Evolutionary conservation across 1,284 basidiomycete species (phyloP).

Genomic region (Heliocybe sulcata): DNA sequence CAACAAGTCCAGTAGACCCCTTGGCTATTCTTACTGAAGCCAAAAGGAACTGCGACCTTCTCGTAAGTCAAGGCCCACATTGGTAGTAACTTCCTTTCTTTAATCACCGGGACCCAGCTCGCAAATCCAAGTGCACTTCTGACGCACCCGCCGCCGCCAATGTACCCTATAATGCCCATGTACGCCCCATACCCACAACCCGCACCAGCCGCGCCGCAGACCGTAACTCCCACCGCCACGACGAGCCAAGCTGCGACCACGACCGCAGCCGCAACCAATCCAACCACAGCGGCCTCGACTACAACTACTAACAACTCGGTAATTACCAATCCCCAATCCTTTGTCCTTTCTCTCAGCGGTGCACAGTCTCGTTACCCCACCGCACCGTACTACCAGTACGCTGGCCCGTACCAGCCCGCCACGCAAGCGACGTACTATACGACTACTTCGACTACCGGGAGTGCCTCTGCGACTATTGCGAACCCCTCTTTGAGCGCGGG

Average conservation of each 20-base stretch:
- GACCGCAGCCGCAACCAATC: slow-evolving; percentile 15
- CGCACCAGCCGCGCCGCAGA: slow-evolving; percentile 17
- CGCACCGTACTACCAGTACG: slow-evolving; percentile 48
- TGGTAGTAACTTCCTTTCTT: slow-evolving; percentile 3
- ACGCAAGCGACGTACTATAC: slow-evolving; percentile 11
- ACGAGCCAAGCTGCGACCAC: slow-evolving; percentile 19
- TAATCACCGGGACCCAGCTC: slow-evolving; percentile 34
- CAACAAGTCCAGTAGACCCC: slow-evolving; percentile 62
- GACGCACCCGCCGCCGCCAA: slow-evolving; percentile 52
- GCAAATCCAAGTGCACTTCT: slow-evolving; percentile 63
- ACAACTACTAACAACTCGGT: slow-evolving; percentile 24
- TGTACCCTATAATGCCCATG: slow-evolving; percentile 39
- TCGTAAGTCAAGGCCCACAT: slow-evolving; percentile 36
- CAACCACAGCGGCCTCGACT: neutral
- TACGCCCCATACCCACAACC: slow-evolving; percentile 20
- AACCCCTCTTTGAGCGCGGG: slow-evolving; percentile 26
- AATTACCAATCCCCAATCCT: slow-evolving; percentile 63
- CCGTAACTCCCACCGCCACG: slow-evolving; percentile 17
- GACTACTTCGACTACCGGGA: slow-evolving; percentile 11
- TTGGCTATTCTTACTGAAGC: slow-evolving; percentile 65
- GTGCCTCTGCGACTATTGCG: slow-evolving; percentile 19
- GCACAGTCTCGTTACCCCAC: slow-evolving; percentile 44
- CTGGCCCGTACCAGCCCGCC: slow-evolving; percentile 2
- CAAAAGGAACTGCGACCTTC: slow-evolving; percentile 66
- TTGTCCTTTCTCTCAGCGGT: slow-evolving; percentile 53